Evolutionary conservation across 352 stramenopile genomes (phyloP), one percentile per base, ranked within the genome.

Genomic region (Pythium brachiatum): DNA sequence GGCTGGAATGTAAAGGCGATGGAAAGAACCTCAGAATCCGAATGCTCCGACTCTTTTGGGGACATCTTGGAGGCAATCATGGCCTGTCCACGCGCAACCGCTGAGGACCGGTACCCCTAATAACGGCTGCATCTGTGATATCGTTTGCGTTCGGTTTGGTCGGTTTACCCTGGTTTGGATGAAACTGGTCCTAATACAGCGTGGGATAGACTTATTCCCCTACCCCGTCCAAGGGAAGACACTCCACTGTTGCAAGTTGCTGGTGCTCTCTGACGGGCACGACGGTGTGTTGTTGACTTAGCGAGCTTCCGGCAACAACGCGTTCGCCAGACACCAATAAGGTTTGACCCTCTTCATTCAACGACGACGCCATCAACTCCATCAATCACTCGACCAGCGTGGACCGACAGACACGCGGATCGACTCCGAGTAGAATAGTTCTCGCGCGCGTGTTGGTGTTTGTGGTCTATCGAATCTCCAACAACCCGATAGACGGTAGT

Each of bases 261-360:
- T 50, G 50, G 57, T 64, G 47, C 58, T 63, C 57, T 65, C 58
- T 65, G 38, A 59, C 58, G 48, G 55, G 58, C 58, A 36, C 47
- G 26, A 52, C 56, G 43, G 31, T 6, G n/a, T 44, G 16, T 52
- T 53, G 11, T 23, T 38, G 25, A 11, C 57, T 56, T 29, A 26
- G 54, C 39, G 54, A 63, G 57, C 57, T 64, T 64, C 57, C 29
- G 43, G 47, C 57, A 64, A 31, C 18, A 52, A 7, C 5, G 12
- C 9, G 16, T 18, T 41, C 8, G 12, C 34, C 9, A 1, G n/a
- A 41, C 38, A 44, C 18, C 38, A 44, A 44, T 44, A 23, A 13
- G 38, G 38, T 44, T 23, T 23, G 38, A 44, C 38, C 38, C 9
- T 7, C 15, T 7, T 38, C 31, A 38, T 38, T 38, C 31, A 38